These are phyloP conservation scores for Biscogniauxia marginata DNA, from an alignment of 2,329 filamentous ascomycete genomes.

Conservation along the genomic window DNA sequence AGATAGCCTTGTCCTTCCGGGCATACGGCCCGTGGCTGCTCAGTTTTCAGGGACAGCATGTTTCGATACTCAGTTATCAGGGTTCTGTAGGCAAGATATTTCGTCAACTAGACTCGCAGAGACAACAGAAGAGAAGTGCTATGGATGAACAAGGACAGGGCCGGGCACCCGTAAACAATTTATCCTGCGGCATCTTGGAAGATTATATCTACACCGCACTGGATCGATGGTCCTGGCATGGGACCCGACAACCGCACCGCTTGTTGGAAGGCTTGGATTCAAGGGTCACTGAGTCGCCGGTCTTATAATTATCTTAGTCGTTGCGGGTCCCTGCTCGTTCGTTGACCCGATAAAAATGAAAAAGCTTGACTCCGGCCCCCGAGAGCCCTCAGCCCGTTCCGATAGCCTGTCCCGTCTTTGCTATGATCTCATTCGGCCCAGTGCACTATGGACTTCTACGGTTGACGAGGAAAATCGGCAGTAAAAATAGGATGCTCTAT, in stretches of 20 bases:
- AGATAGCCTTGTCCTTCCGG: conserved; percentile 6
- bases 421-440: background rate
- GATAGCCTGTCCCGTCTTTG: background rate
- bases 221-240: background rate
- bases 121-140: background rate
- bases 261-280: background rate
- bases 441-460: background rate
- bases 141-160: background rate
- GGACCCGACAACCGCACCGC: background rate
- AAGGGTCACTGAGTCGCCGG: background rate
- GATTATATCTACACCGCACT: background rate
- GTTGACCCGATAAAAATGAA: background rate
- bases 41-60: background rate
- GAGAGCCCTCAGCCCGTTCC: background rate
- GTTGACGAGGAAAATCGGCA: background rate
- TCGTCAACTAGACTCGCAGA: background rate
- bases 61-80: background rate
- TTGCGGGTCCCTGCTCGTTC: background rate
- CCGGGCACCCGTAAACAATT: background rate
- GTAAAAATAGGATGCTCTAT: background rate
- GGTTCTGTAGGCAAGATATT: background rate
- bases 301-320: background rate
- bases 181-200: background rate
- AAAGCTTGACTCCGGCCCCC: background rate
- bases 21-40: background rate